Evolutionary conservation across 768 basidiomycete species (phyloP).

Genomic region (Termitomyces sp.): DNA sequence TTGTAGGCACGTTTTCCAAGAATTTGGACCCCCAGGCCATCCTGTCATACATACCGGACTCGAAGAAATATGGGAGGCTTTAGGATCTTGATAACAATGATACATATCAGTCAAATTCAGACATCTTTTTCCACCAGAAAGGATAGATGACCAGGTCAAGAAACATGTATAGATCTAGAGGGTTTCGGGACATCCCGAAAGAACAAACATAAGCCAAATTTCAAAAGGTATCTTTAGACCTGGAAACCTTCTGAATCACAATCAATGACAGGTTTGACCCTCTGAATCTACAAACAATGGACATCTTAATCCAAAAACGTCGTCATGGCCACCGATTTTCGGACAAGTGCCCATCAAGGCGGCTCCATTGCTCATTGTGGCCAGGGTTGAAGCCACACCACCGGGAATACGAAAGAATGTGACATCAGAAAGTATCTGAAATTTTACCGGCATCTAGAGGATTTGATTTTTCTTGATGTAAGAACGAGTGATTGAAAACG

Average conservation of each 20-base stretch:
- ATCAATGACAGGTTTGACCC: not conserved
- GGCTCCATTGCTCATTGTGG: not conserved
- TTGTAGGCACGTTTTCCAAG: not conserved
- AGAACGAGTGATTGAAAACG: too few relatives aligned
- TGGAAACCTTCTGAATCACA: not conserved
- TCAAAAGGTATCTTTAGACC: not conserved
- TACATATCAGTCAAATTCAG: not conserved
- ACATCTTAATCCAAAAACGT: too few relatives aligned
- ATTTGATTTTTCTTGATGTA: too few relatives aligned
- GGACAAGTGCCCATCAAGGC: not conserved
- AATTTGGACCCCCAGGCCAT: not conserved
- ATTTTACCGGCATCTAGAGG: too few relatives aligned
- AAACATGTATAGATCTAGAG: not conserved
- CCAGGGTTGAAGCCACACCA: not conserved
- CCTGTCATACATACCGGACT: not conserved
- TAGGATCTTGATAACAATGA: not conserved
- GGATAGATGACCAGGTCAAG: not conserved
- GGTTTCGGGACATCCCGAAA: too few relatives aligned
- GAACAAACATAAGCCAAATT: not conserved
- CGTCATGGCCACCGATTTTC: not conserved
- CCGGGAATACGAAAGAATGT: not conserved
- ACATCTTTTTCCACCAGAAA: not conserved
- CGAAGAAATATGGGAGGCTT: not conserved
- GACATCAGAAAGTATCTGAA: not conserved
- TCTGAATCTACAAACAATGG: not conserved